These are phyloP conservation scores for Hanseniaspora lachancei DNA, from an alignment of 805 yeast genomes.

Conservation along the genomic window DNA sequence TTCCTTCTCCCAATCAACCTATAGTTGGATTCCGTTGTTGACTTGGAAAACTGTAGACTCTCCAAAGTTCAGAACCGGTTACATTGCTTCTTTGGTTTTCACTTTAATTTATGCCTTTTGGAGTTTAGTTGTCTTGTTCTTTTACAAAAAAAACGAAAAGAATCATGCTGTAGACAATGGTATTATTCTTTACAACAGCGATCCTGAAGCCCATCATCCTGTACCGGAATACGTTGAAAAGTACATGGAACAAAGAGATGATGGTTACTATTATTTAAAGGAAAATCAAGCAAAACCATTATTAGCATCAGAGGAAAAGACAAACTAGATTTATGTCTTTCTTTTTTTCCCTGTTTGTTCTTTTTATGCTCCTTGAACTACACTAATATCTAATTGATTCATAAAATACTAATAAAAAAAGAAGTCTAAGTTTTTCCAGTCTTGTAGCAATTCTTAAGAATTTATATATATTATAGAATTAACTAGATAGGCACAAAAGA, in stretches of 20 bases:
- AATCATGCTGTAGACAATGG: slow-evolving; percentile 36
- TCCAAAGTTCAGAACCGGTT: slow-evolving; percentile 45
- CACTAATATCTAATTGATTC: no score
- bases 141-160: slow-evolving; percentile 43
- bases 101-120: slow-evolving; percentile 35
- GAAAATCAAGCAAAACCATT: neutral
- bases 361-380: no score
- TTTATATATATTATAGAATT: no score
- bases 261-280: slow-evolving; percentile 20
- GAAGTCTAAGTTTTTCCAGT: no score
- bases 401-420: no score
- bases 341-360: no score
- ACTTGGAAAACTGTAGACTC: slow-evolving; percentile 46
- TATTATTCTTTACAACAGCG: slow-evolving; percentile 34
- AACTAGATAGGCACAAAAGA: neutral
- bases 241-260: slow-evolving; percentile 22
- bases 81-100: slow-evolving; percentile 36
- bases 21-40: slow-evolving; percentile 45
- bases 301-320: neutral
- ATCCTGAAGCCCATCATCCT: slow-evolving; percentile 21
- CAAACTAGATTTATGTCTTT: neutral
- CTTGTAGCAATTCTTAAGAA: no score
- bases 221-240: slow-evolving; percentile 23
- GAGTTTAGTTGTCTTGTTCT: slow-evolving; percentile 40
- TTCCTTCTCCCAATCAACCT: slow-evolving; percentile 44